Evolutionary conservation across 179 eudicot species (phyloP), one percentile per base, ranked within the genome.

Genomic region (Drosera spatulata): DNA sequence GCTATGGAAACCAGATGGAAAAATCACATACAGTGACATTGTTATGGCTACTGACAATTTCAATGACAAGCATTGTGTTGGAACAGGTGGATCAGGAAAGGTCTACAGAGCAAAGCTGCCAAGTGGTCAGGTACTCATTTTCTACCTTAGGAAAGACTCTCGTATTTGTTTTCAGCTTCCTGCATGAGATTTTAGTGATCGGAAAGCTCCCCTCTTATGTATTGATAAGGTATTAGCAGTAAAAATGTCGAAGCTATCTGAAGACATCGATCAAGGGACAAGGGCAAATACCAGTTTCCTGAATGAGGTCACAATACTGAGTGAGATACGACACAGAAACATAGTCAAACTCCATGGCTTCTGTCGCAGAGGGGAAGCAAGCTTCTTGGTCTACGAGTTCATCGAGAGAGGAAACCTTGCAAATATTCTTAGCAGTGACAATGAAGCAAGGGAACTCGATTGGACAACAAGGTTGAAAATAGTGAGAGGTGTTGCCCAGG

Each of bases 281-380:
- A 15, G 54, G 43, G 73, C 67, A 58, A 74, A 63, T 10, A 60
- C 55, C 14, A 77, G 84, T 61, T 87, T 85, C 22, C 80, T 75
- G 74, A 86, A 81, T 66, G 96, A 85, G 74, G 83, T 88, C 37
- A 65, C 65, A 57, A 78, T 85, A 56, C 44, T 88, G 69, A 85
- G 87, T 55, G 85, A 85, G 67, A 78, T 78, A 6, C 70, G 93
- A 58, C 95, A 87, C 69, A 53, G 95, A 67, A 87, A 87, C 50
- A 82, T 87, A 47, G 74, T 85, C 45, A 87, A 79, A 80, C 71
- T 87, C 4, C 72, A 78, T 39, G 95, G 95, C 39, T 83, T 67
- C 39, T 79, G 96, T 45, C 72, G 90, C 42, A 71, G 64, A 55
- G 41, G 53, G 13, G 78, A 79, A 14, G 60, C 66, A 8, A 66